A percentile compares a stretch with the other conserved stretches of the same genome.
Evolutionary conservation across 768 basidiomycete genomes (phyloP).

Genomic region (Psilocybe sp.): DNA sequence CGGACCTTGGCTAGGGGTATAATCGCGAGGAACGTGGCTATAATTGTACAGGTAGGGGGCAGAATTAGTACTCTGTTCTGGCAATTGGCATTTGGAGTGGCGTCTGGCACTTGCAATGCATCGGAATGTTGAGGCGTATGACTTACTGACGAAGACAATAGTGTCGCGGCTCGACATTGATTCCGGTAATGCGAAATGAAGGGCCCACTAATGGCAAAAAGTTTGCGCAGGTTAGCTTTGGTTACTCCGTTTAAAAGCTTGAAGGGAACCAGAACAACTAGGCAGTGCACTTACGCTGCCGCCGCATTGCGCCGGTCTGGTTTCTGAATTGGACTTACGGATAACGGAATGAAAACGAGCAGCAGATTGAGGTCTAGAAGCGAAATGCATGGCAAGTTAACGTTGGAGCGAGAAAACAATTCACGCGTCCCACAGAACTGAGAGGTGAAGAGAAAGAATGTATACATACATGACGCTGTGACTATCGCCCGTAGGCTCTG

Average conservation of each 20-base stretch:
- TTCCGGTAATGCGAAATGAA: conserved; percentile 55
- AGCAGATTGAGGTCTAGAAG: conserved; percentile 66
- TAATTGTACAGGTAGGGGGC: background rate
- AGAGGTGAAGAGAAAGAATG: too few relatives aligned
- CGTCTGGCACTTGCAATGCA: background rate
- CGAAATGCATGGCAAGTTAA: background rate
- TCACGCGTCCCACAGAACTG: too few relatives aligned
- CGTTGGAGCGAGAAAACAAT: background rate
- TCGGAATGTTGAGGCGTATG: background rate
- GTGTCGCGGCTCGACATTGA: conserved; percentile 42
- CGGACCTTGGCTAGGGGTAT: conserved; percentile 78
- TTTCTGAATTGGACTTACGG: conserved; percentile 36
- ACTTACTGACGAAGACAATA: conserved; percentile 72
- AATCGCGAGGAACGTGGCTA: conserved; percentile 79
- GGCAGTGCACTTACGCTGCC: too few relatives aligned
- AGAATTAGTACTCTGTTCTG: too few relatives aligned
- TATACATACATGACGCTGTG: too few relatives aligned
- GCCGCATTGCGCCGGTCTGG: too few relatives aligned
- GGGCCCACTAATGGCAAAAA: conserved; percentile 53
- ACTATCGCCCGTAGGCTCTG: too few relatives aligned
- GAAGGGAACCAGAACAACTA: too few relatives aligned
- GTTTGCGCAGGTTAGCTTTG: background rate
- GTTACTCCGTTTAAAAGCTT: background rate
- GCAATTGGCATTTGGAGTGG: background rate
- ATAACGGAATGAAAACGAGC: conserved; percentile 68